Percentiles rank a stretch among this genome's conserved stretches.
These are phyloP conservation scores for Colletotrichum limetticola DNA, from an alignment of 2,329 filamentous ascomycete genomes.

Conservation along the genomic window DNA sequence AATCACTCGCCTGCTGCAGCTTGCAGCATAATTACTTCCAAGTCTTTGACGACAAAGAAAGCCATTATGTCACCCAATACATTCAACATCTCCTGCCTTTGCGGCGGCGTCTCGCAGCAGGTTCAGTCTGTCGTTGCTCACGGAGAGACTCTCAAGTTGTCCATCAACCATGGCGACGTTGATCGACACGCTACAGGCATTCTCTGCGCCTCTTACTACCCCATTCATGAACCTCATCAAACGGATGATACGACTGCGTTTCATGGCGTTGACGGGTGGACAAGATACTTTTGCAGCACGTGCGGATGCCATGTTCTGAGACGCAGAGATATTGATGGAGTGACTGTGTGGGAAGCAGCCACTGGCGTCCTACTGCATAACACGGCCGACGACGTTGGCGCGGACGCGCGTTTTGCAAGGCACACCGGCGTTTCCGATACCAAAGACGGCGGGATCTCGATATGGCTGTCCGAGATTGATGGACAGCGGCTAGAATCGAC, in stretches of 20 bases:
- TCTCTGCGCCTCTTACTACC: slow-evolving; percentile 51
- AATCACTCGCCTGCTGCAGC: no score
- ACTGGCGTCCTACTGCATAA: slow-evolving; percentile 47
- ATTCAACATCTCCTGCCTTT: slow-evolving; percentile 41
- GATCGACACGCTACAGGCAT: slow-evolving; percentile 48
- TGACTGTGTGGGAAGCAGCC: slow-evolving; percentile 46
- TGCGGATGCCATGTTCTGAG: slow-evolving; percentile 56
- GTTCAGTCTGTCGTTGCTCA: slow-evolving; percentile 19
- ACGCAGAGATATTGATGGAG: slow-evolving; percentile 14
- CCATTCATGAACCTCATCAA: slow-evolving; percentile 38
- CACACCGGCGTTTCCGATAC: slow-evolving; percentile 45
- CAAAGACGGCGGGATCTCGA: slow-evolving; percentile 49
- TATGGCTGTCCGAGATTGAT: slow-evolving; percentile 39
- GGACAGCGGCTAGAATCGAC: background rate
- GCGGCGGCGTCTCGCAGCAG: slow-evolving; percentile 39
- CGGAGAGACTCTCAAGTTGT: slow-evolving; percentile 20
- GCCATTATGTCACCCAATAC: background rate
- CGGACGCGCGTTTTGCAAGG: background rate
- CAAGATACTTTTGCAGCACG: slow-evolving; percentile 50
- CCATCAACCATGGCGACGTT: slow-evolving; percentile 46
- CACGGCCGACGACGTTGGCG: background rate
- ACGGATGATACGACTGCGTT: slow-evolving; percentile 32
- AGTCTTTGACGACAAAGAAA: no score
- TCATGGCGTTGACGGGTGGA: slow-evolving; percentile 14
- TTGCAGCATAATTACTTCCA: no score